Evolutionary conservation across 805 yeast species (phyloP), one percentile per base, ranked within the genome.

Genomic region (Candida ipomoeae): DNA sequence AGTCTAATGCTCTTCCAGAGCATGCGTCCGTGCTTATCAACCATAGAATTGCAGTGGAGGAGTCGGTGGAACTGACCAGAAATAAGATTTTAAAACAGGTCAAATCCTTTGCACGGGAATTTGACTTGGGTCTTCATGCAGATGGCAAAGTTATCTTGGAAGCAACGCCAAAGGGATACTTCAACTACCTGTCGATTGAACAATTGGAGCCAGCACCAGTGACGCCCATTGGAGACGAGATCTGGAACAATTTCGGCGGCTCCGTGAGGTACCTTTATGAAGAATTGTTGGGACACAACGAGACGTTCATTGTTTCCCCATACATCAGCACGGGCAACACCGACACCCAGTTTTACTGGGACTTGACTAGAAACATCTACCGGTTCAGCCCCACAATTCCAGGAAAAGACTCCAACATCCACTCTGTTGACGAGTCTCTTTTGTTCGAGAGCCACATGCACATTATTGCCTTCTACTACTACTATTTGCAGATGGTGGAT

Each of bases 221-320:
- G 6, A 64, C 80, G 3, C 80, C 82, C 7, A 53, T 61, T 7
- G 55, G 69, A 32, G 76, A 73, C 36, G 69, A 66, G 1, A 65
- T 73, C 13, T 85, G 88, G 87, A 38, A 53, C 17, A 23, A 38
- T 13, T 74, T 86, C 49, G 77, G 85, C 0, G 92, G 92, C 11
- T 75, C 84, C 15, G 70, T 83, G 35, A 77, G 84, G 54, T 78
- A 80, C 51, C 75, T 86, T 44, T 80, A 79, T 60, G 88, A 84
- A 63, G 84, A 83, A 37, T 62, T 76, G 51, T 72, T 73, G 5
- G 70, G 71, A 55, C 14, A 39, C 15, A 45, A 51, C 43, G 55
- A 51, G 4, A 44, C 55, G 4, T 51, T 43, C 41, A 49, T 54
- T 14, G 47, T 64, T 21, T 63, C 83, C 1, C 83, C 85, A 20